Base-by-base conservation (phyloP, 140 eudicot species). In the Flaveria floridana region DNA sequence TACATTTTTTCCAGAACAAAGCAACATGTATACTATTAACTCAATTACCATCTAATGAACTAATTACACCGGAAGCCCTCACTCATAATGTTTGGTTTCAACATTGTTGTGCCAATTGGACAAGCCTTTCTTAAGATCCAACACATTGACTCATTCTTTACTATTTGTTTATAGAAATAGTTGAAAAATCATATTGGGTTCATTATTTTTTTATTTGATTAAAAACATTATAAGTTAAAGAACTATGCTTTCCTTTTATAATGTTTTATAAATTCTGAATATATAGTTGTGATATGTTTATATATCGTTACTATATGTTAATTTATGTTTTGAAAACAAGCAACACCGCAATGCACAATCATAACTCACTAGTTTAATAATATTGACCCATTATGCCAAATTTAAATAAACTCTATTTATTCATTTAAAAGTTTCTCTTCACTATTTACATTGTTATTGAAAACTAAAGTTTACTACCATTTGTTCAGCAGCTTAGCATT, bases 61-160 rank as follows among this genome's bases (percentile, higher is more conserved):
- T 48, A 44, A 44, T 14, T 13, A 3, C 55, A 48, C n/a, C 14
- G 3, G 1, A 0, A 48, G 13, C 16, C 55, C 55, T 48, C 55
- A 13, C 16, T 12, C 16, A 48, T 13, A 48, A 48, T 37, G 55
- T 48, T 48, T 37, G 20, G 44, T 61, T 25, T 59, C 13, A 59
- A 73, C 25, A 59, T 59, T 53, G 25, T 19, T 56, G 55, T 44
- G 61, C 58, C 78, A 73, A 59, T 61, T 73, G 78, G 44, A 28
- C 16, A 14, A 58, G 42, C 44, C 69, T 42, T 73, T 57, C 44
- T 59, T n/a, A 41, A 21, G 41, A 73, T 59, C 42, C 47, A 72
- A 72, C 68, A 55, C 52, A 53, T 21, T 2, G 78, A 73, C 59
- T 59, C 6, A 25, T 73, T 73, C 69, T 58, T 56, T 16, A n/a